Evolutionary conservation across 768 basidiomycete genomes (phyloP).

Genomic region (Sporobolomyces phaffii): DNA sequence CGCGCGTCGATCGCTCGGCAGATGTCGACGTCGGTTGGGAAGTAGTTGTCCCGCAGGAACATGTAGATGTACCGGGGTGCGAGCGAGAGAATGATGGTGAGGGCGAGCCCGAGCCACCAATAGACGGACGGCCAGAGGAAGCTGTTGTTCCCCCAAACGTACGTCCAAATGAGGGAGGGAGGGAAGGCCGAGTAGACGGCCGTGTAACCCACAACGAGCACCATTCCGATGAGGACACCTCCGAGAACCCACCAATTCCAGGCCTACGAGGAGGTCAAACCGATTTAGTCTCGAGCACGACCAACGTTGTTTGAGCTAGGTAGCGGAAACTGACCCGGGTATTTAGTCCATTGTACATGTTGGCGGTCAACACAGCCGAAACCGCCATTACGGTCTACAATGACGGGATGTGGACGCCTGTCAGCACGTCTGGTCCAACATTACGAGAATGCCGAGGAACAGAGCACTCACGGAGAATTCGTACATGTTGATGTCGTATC

Average conservation of each 20-base stretch:
- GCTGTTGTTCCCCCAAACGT: slow-evolving; percentile 52
- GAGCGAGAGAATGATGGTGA: slow-evolving; percentile 68
- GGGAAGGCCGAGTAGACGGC: slow-evolving; percentile 78
- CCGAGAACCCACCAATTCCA: slow-evolving; percentile 96
- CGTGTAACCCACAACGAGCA: slow-evolving; percentile 70
- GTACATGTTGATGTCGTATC: slow-evolving; percentile 63
- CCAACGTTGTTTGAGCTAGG: neutral
- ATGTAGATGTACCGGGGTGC: slow-evolving; percentile 68
- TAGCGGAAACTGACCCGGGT: too few relatives aligned
- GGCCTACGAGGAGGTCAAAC: slow-evolving; percentile 44
- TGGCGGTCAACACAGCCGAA: slow-evolving; percentile 68
- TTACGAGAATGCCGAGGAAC: neutral
- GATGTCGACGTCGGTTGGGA: slow-evolving; percentile 41
- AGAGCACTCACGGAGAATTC: slow-evolving; percentile 73
- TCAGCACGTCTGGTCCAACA: slow-evolving; percentile 9
- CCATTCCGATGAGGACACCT: slow-evolving; percentile 71
- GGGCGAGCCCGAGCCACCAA: slow-evolving; percentile 75
- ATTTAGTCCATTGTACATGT: slow-evolving; percentile 82
- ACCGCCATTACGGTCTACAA: slow-evolving; percentile 61
- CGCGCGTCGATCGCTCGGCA: slow-evolving; percentile 28
- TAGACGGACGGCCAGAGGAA: slow-evolving; percentile 75
- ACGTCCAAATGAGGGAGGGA: slow-evolving; percentile 68
- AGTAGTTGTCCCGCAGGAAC: slow-evolving; percentile 39
- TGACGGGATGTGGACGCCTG: too few relatives aligned
- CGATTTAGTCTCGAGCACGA: neutral